Percentiles rank a stretch among this genome's conserved stretches.
phyloP scores from a whole-genome alignment of 345 rosid genomes.

The Moringa oleifera region DNA sequence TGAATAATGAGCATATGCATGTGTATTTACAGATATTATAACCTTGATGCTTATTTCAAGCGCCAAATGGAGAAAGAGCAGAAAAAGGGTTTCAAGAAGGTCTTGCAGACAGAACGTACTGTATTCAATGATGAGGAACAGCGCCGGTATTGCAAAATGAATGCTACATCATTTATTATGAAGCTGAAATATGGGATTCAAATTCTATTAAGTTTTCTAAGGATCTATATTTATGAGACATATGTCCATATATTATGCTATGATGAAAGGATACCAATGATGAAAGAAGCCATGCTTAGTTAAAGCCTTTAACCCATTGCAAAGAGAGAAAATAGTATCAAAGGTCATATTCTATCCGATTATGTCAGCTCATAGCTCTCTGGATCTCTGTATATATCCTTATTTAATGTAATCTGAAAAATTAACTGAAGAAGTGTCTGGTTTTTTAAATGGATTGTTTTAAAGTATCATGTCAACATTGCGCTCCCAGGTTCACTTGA shows the following conservation, averaged over 20 bases:
- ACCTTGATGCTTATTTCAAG: slow-evolving; percentile 79
- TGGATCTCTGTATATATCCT: neutral
- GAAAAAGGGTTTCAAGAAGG: slow-evolving; percentile 67
- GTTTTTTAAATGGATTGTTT: too few relatives aligned
- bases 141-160: slow-evolving; percentile 51
- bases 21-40: slow-evolving; percentile 57
- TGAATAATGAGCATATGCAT: neutral
- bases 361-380: neutral
- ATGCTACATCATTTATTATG: neutral
- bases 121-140: slow-evolving; percentile 94
- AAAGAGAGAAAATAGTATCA: too few relatives aligned
- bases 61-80: slow-evolving; percentile 64
- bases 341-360: neutral
- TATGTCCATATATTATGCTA: too few relatives aligned
- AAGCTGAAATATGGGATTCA: neutral
- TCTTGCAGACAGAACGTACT: slow-evolving; percentile 57
- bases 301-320: neutral
- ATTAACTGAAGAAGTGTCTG: too few relatives aligned
- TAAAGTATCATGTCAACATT: slow-evolving; percentile 1
- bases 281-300: too few relatives aligned
- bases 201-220: too few relatives aligned
- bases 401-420: neutral
- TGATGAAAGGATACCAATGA: too few relatives aligned
- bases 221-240: too few relatives aligned
- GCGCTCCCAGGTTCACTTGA: neutral